phyloP scores from a whole-genome alignment of 371 early-diverging fungal species.

The Neoconidiobolus thromboides region DNA sequence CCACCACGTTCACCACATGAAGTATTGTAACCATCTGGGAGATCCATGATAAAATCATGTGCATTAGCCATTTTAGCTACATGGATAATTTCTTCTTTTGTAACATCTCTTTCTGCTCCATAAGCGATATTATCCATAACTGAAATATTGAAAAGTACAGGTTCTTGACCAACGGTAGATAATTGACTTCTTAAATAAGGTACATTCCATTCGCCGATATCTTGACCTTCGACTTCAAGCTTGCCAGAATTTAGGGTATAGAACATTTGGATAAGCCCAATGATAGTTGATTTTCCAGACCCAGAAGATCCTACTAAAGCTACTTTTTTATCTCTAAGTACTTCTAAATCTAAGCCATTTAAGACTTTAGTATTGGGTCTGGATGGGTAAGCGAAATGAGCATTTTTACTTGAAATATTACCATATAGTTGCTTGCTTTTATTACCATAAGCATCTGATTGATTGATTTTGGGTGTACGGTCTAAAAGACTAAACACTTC shows the following conservation, averaged over 20 bases:
- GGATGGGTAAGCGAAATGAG: constrained; percentile 50
- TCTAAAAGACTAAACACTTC: constrained; percentile 62
- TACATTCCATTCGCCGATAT: constrained; percentile 25
- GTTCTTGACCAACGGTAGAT: constrained; percentile 66
- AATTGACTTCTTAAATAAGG: constrained; percentile 26
- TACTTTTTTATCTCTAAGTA: constrained; percentile 14
- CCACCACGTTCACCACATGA: constrained; percentile 63
- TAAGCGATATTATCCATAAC: constrained; percentile 57
- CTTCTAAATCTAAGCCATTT: constrained; percentile 26
- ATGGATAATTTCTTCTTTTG: constrained; percentile 22
- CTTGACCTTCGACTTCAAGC: constrained; percentile 1
- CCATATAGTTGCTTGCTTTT: constrained; percentile 23
- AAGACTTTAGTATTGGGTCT: constrained; percentile 39
- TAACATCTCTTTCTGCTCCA: constrained; percentile 18
- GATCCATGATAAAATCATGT: constrained; percentile 44
- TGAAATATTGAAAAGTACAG: constrained; percentile 50
- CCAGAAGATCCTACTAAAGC: constrained; percentile 49
- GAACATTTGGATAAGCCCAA: constrained; percentile 26
- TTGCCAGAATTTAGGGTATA: constrained; percentile 2
- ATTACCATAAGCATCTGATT: constrained; percentile 35
- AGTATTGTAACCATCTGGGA: constrained; percentile 63
- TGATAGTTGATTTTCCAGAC: constrained; percentile 40
- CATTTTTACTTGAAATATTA: constrained; percentile 45
- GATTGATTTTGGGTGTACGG: constrained; percentile 14
- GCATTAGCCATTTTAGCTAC: constrained; percentile 25